Base-by-base conservation (phyloP, 1,139 yeast genomes). In the Zygoascus hellenicus region DNA sequence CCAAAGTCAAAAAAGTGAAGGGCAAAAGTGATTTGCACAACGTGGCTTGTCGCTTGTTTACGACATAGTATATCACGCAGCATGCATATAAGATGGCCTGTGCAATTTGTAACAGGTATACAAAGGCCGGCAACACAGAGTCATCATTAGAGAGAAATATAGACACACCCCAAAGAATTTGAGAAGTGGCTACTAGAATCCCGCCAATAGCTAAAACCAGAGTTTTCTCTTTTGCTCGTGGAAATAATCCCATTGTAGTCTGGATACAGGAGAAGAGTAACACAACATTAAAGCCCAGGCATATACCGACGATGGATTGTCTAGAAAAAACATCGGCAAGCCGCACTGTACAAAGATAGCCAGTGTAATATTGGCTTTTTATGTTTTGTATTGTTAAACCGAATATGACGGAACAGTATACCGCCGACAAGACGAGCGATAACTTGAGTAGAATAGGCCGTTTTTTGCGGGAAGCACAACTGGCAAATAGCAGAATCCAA, bases 211-310 rank as follows among this genome's bases (percentile, higher is more conserved):
- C 70, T 43, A 85, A 75, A 4, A 86, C 76, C 39, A 81, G 65
- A 47, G 88, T 70, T 60, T 82, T 83, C 63, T 88, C 96, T 47
- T 75, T 74, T 47, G 77, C 83, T 37, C 96, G 71, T 47, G 78
- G 78, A 58, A 84, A 86, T 26, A 85, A 66, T 47, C 92, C 68
- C 78, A 83, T 82, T 5, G 84, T 72, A 22, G 85, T 81, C 58
- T 84, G 90, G 0, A 85, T 89, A 61, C 85, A 92, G 49, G 87
- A 80, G 32, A 85, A 68, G 60, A 82, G 84, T 16, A 84, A 68
- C 5, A 84, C 59, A 6, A 83, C 64, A 17, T 80, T 80, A 43
- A 79, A 78, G 1, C 85, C 62, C 43, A 84, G 67, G 58, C 83
- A 87, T 11, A 84, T 66, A 5, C 78, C 70, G 47, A 77, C 76